These are phyloP conservation scores for Xanthoceras sorbifolium DNA, from an alignment of 345 rosid genomes.

Conservation along the genomic window DNA sequence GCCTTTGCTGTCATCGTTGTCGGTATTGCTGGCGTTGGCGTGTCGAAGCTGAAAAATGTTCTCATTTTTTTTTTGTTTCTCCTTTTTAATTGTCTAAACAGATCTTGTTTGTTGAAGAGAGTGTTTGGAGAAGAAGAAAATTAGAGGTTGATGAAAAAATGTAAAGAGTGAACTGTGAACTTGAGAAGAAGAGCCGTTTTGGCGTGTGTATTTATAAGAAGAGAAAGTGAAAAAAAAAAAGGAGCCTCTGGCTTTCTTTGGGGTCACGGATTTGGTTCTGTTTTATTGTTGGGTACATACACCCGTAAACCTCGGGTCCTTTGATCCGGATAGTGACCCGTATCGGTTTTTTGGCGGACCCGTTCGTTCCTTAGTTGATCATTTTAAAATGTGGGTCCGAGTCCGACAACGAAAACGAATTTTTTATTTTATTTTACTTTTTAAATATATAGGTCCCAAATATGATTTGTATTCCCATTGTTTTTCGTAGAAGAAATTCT, in stretches of 20 bases:
- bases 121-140: not conserved
- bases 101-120: not conserved
- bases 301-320: constrained; percentile 17
- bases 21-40: constrained; percentile 17
- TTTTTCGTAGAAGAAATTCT: not conserved
- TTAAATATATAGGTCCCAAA: not conserved
- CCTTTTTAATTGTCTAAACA: not conserved
- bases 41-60: constrained; percentile 16
- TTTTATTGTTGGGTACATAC: not conserved
- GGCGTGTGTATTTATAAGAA: constrained; percentile 34
- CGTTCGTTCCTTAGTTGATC: too few species aligned
- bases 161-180: constrained; percentile 9
- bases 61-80: constrained; percentile 26
- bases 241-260: not conserved
- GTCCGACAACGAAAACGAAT: constrained; percentile 6
- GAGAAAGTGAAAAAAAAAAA: not conserved
- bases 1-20: not conserved
- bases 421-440: not conserved
- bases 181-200: constrained; percentile 14
- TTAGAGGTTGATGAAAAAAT: not conserved
- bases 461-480: not conserved
- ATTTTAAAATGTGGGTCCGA: constrained; percentile 1
- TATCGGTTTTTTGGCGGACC: constrained; percentile 8
- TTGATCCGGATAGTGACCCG: constrained; percentile 11
- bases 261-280: constrained; percentile 32